phyloP scores from a whole-genome alignment of 257 asterid genomes.

The Mitragyna speciosa region DNA sequence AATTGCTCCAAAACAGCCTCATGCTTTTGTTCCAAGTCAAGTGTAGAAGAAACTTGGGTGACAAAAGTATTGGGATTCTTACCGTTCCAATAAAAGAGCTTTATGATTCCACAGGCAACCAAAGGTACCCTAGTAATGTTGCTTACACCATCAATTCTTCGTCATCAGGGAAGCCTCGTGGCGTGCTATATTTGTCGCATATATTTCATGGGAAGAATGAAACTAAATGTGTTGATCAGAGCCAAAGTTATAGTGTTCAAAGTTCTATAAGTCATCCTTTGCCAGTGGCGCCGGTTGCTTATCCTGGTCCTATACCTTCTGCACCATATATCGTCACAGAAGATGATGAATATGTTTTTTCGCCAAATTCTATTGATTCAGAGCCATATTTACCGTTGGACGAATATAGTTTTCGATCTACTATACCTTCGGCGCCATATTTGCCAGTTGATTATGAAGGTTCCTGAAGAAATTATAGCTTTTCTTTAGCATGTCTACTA shows the following conservation, averaged over 20 bases:
- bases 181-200: constrained; percentile 17
- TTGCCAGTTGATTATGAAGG: neutral
- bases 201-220: neutral
- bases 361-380: neutral
- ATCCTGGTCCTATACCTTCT: neutral
- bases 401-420: neutral
- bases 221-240: no score
- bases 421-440: neutral
- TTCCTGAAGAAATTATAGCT: no score
- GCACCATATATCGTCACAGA: neutral
- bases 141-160: constrained; percentile 5
- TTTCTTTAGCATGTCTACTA: no score
- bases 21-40: constrained; percentile 3
- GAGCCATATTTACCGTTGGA: neutral
- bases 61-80: constrained; percentile 17
- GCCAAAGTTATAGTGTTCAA: neutral
- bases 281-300: neutral
- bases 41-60: neutral
- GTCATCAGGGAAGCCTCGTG: constrained; percentile 3
- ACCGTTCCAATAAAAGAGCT: constrained; percentile 5
- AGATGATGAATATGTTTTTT: neutral
- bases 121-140: neutral
- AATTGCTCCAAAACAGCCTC: neutral
- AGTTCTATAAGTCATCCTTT: no score
- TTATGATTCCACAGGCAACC: neutral